Evolutionary conservation across 192 early-diverging fungal species (phyloP), one percentile per base, ranked within the genome.

Genomic region (Coemansia sp.): DNA sequence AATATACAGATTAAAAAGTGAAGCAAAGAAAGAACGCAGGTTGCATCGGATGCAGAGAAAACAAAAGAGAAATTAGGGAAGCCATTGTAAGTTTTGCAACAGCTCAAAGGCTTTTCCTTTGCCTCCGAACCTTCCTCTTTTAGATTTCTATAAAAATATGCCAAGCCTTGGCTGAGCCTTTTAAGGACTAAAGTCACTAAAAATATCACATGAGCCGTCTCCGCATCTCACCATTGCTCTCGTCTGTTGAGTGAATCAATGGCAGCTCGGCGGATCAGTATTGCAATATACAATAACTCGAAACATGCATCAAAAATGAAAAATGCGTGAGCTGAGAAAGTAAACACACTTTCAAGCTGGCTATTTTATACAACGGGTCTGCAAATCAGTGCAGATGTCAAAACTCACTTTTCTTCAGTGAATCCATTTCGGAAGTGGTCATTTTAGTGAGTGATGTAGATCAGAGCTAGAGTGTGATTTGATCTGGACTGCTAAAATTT

Each of bases 141-240:
- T 61, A 32, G 17, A 51, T 15, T 8, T n/a, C 24, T 14, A 45
- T 43, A 45, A 32, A 60, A 11, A 12, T 10, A 23, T 25, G 60
- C 60, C 60, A 61, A 61, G 60, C 47, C 43, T 51, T 61, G 27
- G 12, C n/a, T 23, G 19, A 24, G 22, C 17, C 48, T 61, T 61
- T 37, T 9, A 11, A 29, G n/a, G 41, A 21, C 23, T 21, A 50
- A 61, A 61, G 22, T 48, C 48, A n/a, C 47, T 17, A 29, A 27
- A 19, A 27, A 49, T 27, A 61, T 50, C 60, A 61, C 60, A 56
- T 56, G 54, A 19, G 29, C 54, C 14, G 14, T 56, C 54, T 24
- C 21, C 51, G 5, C 19, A 17, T 37, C 54, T 35, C 15, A 19
- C 49, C 60, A 48, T 51, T 37, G 3, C 14, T 35, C 54, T n/a